Evolutionary conservation across 768 basidiomycete genomes (phyloP).

Genomic region (Boletus sp.): DNA sequence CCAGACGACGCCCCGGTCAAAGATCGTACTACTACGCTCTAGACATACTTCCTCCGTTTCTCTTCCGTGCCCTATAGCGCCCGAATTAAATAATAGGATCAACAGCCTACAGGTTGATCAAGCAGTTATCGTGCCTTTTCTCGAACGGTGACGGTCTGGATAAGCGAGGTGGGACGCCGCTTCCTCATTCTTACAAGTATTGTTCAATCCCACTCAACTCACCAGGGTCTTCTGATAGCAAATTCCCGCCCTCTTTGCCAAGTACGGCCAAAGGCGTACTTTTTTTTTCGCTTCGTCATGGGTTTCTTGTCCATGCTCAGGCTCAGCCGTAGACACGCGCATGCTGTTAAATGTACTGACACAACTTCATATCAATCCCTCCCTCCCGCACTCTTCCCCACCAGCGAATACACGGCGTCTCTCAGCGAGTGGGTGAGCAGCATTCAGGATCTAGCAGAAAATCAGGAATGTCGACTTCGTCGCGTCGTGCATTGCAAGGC

Average conservation of each 20-base stretch:
- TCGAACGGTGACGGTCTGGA: neutral
- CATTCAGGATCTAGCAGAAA: neutral
- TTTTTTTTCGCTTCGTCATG: neutral
- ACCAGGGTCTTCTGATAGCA: neutral
- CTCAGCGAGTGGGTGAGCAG: neutral
- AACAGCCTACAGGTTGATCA: neutral
- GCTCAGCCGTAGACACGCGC: neutral
- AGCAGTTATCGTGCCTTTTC: neutral
- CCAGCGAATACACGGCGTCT: neutral
- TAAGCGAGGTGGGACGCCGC: neutral
- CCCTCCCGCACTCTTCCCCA: conserved; percentile 1
- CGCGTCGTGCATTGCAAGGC: conserved; percentile 5
- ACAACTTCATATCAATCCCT: neutral
- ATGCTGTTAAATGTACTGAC: too few relatives aligned
- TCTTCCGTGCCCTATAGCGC: too few relatives aligned
- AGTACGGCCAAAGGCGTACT: neutral
- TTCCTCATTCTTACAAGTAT: neutral
- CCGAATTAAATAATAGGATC: too few relatives aligned
- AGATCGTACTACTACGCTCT: too few relatives aligned
- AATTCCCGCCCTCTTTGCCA: neutral
- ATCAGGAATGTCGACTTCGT: neutral
- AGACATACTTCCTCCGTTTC: too few relatives aligned
- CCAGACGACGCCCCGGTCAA: too few relatives aligned
- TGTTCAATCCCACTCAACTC: neutral
- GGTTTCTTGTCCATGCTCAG: neutral